Evolutionary conservation across 345 rosid genomes (phyloP).

Genomic region (Noccaea caerulescens): DNA sequence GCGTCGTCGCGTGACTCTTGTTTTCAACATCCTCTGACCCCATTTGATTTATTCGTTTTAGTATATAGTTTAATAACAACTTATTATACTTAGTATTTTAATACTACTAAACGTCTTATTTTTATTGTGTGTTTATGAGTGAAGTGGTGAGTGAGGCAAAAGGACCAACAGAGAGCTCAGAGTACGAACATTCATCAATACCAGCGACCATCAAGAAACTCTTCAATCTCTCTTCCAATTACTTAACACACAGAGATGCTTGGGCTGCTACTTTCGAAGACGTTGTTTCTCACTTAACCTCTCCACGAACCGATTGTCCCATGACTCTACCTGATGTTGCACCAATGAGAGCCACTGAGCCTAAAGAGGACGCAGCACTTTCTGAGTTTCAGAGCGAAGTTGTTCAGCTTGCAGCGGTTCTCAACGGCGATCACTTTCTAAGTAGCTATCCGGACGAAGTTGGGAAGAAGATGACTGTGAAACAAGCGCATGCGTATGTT

Average conservation of each 20-base stretch:
- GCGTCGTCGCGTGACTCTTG: constrained; percentile 33
- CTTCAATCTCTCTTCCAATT: constrained; percentile 82
- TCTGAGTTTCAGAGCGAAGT: constrained; percentile 88
- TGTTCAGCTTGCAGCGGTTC: constrained; percentile 94
- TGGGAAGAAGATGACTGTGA: constrained; percentile 82
- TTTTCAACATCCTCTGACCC: constrained; percentile 31
- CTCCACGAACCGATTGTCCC: constrained; percentile 96
- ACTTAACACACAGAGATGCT: constrained; percentile 94
- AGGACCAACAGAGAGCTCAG: constrained; percentile 79
- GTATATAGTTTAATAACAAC: neutral
- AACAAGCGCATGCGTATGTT: constrained; percentile 78
- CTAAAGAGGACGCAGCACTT: constrained; percentile 64
- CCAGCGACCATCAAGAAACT: constrained; percentile 96
- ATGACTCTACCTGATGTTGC: constrained; percentile 73
- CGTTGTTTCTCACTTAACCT: constrained; percentile 60
- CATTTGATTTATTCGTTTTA: constrained; percentile 12
- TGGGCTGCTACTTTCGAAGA: constrained; percentile 96
- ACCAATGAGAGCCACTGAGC: constrained; percentile 70
- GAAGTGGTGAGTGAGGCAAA: constrained; percentile 67
- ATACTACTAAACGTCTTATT: too few relatives aligned
- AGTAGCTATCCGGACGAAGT: constrained; percentile 81
- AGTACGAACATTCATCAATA: constrained; percentile 90
- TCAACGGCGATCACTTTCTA: constrained; percentile 84
- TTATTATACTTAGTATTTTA: neutral
- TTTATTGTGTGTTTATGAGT: constrained; percentile 30